phyloP scores from a whole-genome alignment of 345 rosid genomes.

The Eucalyptus sp. region DNA sequence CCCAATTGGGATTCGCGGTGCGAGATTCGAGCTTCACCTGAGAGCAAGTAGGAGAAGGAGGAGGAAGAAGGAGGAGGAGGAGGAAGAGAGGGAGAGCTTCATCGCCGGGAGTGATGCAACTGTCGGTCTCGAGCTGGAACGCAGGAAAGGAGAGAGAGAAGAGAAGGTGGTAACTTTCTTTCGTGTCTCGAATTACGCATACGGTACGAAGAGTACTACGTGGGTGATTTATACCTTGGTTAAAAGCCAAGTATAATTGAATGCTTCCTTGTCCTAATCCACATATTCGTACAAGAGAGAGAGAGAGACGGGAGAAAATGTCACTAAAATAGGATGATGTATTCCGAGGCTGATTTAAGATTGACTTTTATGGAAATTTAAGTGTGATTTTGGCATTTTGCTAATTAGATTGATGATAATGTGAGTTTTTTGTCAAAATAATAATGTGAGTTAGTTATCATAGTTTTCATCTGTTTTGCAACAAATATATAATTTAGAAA shows the following conservation, averaged over 20 bases:
- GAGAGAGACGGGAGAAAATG: neutral
- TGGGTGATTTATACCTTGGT: neutral
- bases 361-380: no score
- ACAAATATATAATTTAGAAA: no score
- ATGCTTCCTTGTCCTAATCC: neutral
- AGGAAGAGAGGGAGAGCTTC: neutral
- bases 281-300: neutral
- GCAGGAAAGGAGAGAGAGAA: neutral
- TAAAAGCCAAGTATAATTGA: neutral
- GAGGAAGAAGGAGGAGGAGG: neutral
- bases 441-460: no score
- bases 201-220: neutral
- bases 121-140: neutral
- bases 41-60: neutral
- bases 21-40: neutral
- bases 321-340: no score
- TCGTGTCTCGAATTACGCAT: neutral
- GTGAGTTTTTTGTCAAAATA: no score
- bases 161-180: neutral
- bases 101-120: neutral
- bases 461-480: no score
- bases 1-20: neutral
- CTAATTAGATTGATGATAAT: neutral
- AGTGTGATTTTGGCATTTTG: neutral
- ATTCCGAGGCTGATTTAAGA: neutral